A percentile compares a stretch with the other conserved stretches of the same genome.
Conservation (phyloP, 805 yeast genomes). For the Metschnikowia cerradonensis region DNA sequence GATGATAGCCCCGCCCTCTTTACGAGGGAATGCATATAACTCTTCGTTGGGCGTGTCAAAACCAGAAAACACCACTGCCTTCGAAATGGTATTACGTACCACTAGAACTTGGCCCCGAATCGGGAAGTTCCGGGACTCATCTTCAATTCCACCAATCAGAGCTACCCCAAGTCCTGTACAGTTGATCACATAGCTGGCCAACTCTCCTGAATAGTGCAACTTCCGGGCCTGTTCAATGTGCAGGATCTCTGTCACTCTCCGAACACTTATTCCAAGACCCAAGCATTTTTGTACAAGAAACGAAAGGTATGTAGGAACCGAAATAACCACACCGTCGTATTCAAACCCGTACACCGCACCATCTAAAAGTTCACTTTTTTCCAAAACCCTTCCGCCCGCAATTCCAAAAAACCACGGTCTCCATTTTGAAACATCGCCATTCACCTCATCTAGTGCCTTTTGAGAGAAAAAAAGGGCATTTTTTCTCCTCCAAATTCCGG, state of each 20-base stretch:
- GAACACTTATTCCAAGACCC: conserved; percentile 45
- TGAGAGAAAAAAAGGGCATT: conserved; percentile 14
- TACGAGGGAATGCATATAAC: conserved; percentile 63
- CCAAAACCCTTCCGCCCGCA: conserved; percentile 36
- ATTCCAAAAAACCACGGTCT: conserved; percentile 47
- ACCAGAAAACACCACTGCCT: conserved; percentile 31
- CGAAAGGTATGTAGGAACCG: conserved; percentile 54
- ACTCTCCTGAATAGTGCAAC: conserved; percentile 11
- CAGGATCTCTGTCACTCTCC: conserved; percentile 34
- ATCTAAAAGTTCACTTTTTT: conserved; percentile 35
- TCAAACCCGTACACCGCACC: conserved; percentile 42
- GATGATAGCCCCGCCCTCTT: conserved; percentile 58
- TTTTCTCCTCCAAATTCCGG: conserved; percentile 36
- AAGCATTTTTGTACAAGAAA: conserved; percentile 47
- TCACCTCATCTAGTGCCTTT: conserved; percentile 8
- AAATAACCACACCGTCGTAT: conserved; percentile 54
- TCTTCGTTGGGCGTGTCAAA: conserved; percentile 39
- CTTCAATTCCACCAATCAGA: conserved; percentile 43
- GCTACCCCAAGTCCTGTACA: conserved; percentile 52
- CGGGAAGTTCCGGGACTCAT: conserved; percentile 39
- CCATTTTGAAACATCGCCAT: conserved; percentile 10
- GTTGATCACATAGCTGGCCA: conserved; percentile 51
- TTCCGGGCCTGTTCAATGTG: conserved; percentile 46
- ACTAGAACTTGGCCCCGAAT: conserved; percentile 60
- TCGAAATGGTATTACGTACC: conserved; percentile 40